Evolutionary conservation across 768 basidiomycete species (phyloP), one percentile per base, ranked within the genome.

Genomic region (Lentinula sp.): DNA sequence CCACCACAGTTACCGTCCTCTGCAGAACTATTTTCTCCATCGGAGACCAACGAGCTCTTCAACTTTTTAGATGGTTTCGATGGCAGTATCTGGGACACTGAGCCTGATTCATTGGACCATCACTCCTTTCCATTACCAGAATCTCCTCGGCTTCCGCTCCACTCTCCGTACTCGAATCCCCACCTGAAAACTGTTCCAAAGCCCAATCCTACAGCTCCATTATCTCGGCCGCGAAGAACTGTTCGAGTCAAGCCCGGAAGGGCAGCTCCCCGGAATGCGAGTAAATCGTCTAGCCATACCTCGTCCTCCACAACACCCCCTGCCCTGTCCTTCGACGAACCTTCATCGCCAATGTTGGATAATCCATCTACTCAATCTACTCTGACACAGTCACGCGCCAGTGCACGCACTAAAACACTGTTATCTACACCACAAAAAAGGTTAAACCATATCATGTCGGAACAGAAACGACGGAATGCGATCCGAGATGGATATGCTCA

Each of bases 391-490:
- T 61, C 65, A 12, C 55, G 36, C 51, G 41, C 65, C 50, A 91
- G 90, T 65, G 79, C 65, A 9, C 55, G 36, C 51, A 35, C 65
- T 41, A 91, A 90, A 65, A 79, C 86, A 0, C 81, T 91, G n/a
- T 79, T 95, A 23, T 89, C 91, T 7, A 86, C 85, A 6, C 91
- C 91, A 0, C 91, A 95, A 73, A 93, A 94, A 68, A 83, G 93
- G 8, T 82, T 92, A 16, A 94, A 95, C 70, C 93, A 96, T 76
- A 95, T 96, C 79, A 87, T 93, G 83, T 93, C 91, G 6, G 94
- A 96, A 71, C 93, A 96, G 74, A 92, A 92, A 68, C 89, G 94
- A 7, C 85, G 94, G 9, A 95, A 95, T 68, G 90, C 91, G 54
- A 96, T 96, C 65, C 87, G 91, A 43, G 88, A 91, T 63, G 93